Evolutionary conservation across 345 rosid species (phyloP).

Genomic region (Pelargonium nanum): DNA sequence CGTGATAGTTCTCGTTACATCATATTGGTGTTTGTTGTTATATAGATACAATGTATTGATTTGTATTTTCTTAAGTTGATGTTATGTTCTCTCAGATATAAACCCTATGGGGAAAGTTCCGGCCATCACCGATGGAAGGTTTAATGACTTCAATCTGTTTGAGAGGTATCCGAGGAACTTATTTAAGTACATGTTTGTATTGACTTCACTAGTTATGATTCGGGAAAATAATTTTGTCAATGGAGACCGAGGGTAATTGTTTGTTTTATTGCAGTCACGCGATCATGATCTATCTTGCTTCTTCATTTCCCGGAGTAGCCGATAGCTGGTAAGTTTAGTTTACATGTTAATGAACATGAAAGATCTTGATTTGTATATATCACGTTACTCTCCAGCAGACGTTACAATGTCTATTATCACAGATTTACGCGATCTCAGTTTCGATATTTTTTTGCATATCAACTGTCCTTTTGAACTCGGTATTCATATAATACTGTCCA

Average conservation of each 20-base stretch:
- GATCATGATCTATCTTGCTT: conserved; percentile 64
- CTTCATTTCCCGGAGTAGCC: conserved; percentile 65
- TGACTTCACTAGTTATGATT: background rate
- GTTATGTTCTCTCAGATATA: conserved; percentile 35
- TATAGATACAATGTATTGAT: too few relatives aligned
- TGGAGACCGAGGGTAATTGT: background rate
- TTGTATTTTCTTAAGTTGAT: background rate
- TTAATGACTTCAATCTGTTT: conserved; percentile 67
- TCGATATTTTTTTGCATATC: too few relatives aligned
- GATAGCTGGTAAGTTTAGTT: conserved; percentile 59
- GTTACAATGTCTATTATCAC: too few relatives aligned
- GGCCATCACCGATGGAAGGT: conserved; percentile 63
- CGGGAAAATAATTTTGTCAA: background rate
- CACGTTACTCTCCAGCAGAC: too few relatives aligned
- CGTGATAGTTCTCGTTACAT: too few relatives aligned
- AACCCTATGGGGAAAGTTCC: conserved; percentile 69
- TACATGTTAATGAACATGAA: too few relatives aligned
- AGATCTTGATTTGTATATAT: too few relatives aligned
- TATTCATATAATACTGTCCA: too few relatives aligned
- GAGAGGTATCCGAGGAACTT: conserved; percentile 47
- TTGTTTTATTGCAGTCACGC: conserved; percentile 55
- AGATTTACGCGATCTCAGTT: too few relatives aligned
- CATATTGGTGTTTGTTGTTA: background rate
- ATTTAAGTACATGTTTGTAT: background rate
- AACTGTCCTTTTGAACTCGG: too few relatives aligned